These are phyloP conservation scores for Candida tunisiensis DNA, from an alignment of 1,139 yeast genomes.

Conservation along the genomic window DNA sequence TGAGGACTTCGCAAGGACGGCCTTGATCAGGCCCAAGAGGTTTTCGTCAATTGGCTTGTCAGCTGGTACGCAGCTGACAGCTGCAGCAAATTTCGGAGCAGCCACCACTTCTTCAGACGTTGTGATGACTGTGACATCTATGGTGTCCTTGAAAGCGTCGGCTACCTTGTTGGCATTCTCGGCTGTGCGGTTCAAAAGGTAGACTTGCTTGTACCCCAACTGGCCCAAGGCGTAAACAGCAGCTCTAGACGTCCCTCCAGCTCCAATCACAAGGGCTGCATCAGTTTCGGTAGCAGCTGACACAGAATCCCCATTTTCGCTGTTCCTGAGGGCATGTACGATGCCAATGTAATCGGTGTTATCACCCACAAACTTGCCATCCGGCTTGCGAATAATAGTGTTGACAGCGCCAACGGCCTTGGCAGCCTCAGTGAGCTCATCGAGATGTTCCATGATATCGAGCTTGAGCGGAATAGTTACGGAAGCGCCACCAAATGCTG, in stretches of 20 bases:
- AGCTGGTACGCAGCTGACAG: conserved; percentile 83
- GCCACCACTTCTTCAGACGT: conserved; percentile 26
- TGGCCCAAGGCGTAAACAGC: conserved; percentile 75
- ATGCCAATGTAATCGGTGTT: conserved; percentile 97
- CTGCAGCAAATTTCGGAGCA: conserved; percentile 11
- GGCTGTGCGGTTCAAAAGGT: conserved; percentile 66
- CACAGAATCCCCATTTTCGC: conserved; percentile 29
- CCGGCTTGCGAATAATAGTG: conserved; percentile 46
- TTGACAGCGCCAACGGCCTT: conserved; percentile 79
- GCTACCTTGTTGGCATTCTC: conserved; percentile 46
- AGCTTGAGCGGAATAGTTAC: conserved; percentile 83
- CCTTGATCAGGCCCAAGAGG: conserved; percentile 24
- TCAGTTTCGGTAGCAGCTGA: conserved; percentile 20
- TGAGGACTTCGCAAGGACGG: conserved; percentile 26
- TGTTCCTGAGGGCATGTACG: conserved; percentile 40
- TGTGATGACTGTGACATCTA: conserved; percentile 44
- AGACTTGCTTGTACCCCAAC: conserved; percentile 65
- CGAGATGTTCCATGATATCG: conserved; percentile 52
- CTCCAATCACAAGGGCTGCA: conserved; percentile 55
- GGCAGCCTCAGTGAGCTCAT: conserved; percentile 50
- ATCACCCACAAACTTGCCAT: conserved; percentile 53
- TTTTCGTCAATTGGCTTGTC: conserved; percentile 52
- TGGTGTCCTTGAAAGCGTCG: conserved; percentile 41
- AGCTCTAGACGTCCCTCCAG: conserved; percentile 96
- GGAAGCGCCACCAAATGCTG: conserved; percentile 56